Evolutionary conservation across 306 rosid species (phyloP).

Genomic region (Spatholobus suberectus): DNA sequence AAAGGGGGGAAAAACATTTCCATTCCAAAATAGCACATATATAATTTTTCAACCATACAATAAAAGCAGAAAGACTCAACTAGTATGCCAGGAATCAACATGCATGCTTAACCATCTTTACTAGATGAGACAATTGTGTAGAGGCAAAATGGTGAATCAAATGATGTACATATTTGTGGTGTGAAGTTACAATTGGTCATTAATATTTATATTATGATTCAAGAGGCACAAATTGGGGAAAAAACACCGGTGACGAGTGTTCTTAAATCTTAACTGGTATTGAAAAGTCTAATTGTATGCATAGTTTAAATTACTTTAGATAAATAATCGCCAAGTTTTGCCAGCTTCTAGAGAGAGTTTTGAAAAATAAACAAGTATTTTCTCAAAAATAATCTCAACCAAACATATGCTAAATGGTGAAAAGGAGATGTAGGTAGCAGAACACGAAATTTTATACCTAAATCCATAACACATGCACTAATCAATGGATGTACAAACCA

Average conservation of each 20-base stretch:
- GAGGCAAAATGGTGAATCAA: background rate
- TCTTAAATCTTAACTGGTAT: background rate
- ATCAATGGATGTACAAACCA: constrained; percentile 26
- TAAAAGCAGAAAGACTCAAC: constrained; percentile 21
- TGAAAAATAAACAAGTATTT: background rate
- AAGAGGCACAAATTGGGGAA: background rate
- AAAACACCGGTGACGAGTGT: constrained; percentile 1
- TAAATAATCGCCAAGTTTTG: background rate
- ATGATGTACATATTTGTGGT: background rate
- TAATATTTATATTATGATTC: constrained; percentile 12
- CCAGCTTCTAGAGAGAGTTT: background rate
- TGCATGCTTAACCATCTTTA: background rate
- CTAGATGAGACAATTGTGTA: background rate
- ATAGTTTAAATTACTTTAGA: background rate
- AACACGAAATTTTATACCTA: constrained; percentile 19
- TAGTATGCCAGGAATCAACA: constrained; percentile 4
- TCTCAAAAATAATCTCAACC: background rate
- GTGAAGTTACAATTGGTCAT: constrained; percentile 24
- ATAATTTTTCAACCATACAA: constrained; percentile 3
- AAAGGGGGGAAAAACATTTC: background rate
- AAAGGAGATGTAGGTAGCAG: background rate
- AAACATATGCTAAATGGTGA: background rate
- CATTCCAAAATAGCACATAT: background rate
- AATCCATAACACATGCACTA: constrained; percentile 13
- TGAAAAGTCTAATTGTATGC: background rate